Base-by-base conservation (phyloP, 2,329 filamentous ascomycete species). In the Ampelomyces quisqualis region DNA sequence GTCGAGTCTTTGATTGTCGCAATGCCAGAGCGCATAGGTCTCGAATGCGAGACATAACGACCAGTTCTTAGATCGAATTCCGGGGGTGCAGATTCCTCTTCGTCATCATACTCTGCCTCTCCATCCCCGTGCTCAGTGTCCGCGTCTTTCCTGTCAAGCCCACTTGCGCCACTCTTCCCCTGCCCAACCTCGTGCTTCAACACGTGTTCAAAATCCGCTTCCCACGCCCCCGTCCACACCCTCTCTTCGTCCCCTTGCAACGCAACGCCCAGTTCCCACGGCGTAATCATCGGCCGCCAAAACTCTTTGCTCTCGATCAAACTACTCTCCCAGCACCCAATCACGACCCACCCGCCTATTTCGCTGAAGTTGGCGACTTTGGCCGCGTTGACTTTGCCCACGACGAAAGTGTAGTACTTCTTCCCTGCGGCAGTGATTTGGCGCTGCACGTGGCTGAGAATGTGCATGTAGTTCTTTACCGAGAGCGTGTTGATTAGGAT, bases 291-390 rank as follows among this genome's bases (percentile, higher is more conserved):
- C 0, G 90, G 90, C 56, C 82, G 81, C 78, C 85, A 97, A 62
- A 95, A 95, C 5, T 86, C 87, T 43, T 87, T 86, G 50, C 90
- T 89, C 57, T 96, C 91, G 4, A 98, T 81, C 35, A 97, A 73
- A 45, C 87, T 89, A 66, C 90, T 95, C 71, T 98, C 93, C 93
- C 93, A 98, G 70, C 93, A 98, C 2, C 93, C 91, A 7, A 98
- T 88, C 0, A 97, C 90, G 0, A 97, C 90, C 93, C 93, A 98
- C 11, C 90, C 91, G 29, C 90, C 91, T 4, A 98, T 81, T 68
- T 98, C 93, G 43, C 86, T 82, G 70, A 98, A 98, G 69, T 98
- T 98, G 34, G 93, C 93, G 15, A 98, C 77, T 68, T 98, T 98
- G 24, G 90, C 91, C 0, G 90, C 85, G 62, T 97, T 98, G 18